Evolutionary conservation across 73 alveolate genomes (phyloP), one percentile per base, ranked within the genome.

Genomic region (Symbiodinium natans): DNA sequence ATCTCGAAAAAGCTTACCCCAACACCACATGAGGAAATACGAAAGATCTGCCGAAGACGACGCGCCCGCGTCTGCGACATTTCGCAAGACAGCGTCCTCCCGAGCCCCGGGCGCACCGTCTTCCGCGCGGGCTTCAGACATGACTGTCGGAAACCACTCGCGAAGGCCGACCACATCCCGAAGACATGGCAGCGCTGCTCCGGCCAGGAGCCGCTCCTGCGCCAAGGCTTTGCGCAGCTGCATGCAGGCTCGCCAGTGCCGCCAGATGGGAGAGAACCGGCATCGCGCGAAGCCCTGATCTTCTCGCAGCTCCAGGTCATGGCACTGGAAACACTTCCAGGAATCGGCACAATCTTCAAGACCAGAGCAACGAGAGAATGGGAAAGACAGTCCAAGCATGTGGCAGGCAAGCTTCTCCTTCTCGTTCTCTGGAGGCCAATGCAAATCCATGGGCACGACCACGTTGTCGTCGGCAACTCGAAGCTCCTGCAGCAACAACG

Each of bases 321-420:
- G 90, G 40, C 90, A 82, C 2, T 33, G 54, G 34, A 82, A 82
- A 56, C 90, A 82, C 23, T n/a, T 2, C 41, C 74, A 46, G 19
- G 92, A 41, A 4, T 83, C 42, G 25, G 9, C 42, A 15, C 92
- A 83, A 73, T 73, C 42, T 3, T 59, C 34, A 2, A 0, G 74
- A 5, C 42, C 92, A 5, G 92, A 23, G 52, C 74, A 29, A 19
- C 59, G 41, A 40, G 75, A 43, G 33, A 83, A 83, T 0, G 93
- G 93, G 36, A 33, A 85, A 3, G 93, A 9, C 83, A 85, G 23
- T 0, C 93, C 93, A 31, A 85, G 39, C 54, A n/a, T n/a, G 33
- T 42, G 34, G 43, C 13, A 1, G 13, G 92, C 92, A 3, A 2
- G 15, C 13, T n/a, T 25, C 46, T 83, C 80, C n/a, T 36, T 1